Conservation (phyloP, 306 rosid genomes). For the Psophocarpus tetragonolobus region DNA sequence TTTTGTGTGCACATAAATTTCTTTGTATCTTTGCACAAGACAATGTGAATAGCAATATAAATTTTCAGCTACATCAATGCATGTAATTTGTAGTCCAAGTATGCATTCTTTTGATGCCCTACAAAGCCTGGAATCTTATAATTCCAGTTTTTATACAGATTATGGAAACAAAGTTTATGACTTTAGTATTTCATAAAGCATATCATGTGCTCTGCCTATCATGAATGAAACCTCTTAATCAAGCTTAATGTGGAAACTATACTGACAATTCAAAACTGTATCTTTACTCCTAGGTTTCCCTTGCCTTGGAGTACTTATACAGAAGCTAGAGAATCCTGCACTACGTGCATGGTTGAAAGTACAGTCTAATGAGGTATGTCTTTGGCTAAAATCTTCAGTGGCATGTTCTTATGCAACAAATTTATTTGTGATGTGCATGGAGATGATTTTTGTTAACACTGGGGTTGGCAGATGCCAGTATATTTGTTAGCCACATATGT, state of each 20-base stretch:
- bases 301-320: constrained; percentile 91
- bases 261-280: constrained; percentile 14
- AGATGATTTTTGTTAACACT: constrained; percentile 8
- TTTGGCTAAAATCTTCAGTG: constrained; percentile 24
- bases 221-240: constrained; percentile 21
- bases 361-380: constrained; percentile 77
- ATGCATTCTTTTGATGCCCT: constrained; percentile 6
- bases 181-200: neutral
- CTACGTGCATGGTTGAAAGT: constrained; percentile 81
- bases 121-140: constrained; percentile 12
- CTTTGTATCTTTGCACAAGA: constrained; percentile 21
- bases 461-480: neutral
- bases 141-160: constrained; percentile 16
- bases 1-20: constrained; percentile 21
- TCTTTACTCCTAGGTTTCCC: constrained; percentile 74
- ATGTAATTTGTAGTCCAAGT: constrained; percentile 1
- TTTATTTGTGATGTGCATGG: constrained; percentile 12
- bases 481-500: neutral
- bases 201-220: constrained; percentile 7
- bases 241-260: constrained; percentile 25
- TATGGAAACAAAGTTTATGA: neutral
- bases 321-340: constrained; percentile 96
- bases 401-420: neutral
- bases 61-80: neutral
- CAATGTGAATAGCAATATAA: neutral